A percentile compares a stretch with the other conserved stretches of the same genome.
These are phyloP conservation scores for Bidens hawaiensis DNA, from an alignment of 140 eudicot genomes.

Conservation along the genomic window DNA sequence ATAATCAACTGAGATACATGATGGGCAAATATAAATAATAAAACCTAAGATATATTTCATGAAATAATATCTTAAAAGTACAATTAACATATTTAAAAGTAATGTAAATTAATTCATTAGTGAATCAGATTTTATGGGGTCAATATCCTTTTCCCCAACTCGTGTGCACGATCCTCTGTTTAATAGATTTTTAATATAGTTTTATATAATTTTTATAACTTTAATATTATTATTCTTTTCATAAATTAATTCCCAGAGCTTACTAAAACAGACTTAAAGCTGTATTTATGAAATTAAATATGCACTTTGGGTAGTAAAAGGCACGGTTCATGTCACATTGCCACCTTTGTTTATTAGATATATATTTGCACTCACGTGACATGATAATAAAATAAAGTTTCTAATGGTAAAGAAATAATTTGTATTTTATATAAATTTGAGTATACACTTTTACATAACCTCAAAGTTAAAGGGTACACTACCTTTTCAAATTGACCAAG, in stretches of 20 bases:
- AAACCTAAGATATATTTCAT: background rate
- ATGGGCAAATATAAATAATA: slow-evolving; percentile 8
- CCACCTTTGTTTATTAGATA: slow-evolving; percentile 19
- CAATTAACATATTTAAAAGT: slow-evolving; percentile 3
- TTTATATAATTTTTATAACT: slow-evolving; percentile 7
- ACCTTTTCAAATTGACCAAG: slow-evolving; percentile 30
- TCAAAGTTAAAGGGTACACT: background rate
- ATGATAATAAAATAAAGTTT: background rate
- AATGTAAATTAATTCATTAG: background rate
- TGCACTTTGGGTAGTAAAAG: slow-evolving; percentile 26
- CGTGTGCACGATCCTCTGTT: slow-evolving; percentile 35
- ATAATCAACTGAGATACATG: slow-evolving; percentile 1
- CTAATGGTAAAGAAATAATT: background rate
- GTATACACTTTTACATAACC: background rate
- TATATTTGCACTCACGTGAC: background rate
- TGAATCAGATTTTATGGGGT: slow-evolving; percentile 33
- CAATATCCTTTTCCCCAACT: slow-evolving; percentile 19
- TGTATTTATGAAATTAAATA: slow-evolving; percentile 12
- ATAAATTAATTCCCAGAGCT: background rate
- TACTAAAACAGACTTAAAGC: slow-evolving; percentile 14
- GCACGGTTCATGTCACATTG: slow-evolving; percentile 26
- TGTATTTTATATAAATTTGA: background rate
- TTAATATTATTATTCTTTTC: background rate
- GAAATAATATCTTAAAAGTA: slow-evolving; percentile 1
- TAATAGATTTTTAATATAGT: slow-evolving; percentile 10